Percentiles rank a stretch among this genome's conserved stretches.
Conservation (phyloP, 352 stramenopile genomes). For the Phytophthora pistaciae region DNA sequence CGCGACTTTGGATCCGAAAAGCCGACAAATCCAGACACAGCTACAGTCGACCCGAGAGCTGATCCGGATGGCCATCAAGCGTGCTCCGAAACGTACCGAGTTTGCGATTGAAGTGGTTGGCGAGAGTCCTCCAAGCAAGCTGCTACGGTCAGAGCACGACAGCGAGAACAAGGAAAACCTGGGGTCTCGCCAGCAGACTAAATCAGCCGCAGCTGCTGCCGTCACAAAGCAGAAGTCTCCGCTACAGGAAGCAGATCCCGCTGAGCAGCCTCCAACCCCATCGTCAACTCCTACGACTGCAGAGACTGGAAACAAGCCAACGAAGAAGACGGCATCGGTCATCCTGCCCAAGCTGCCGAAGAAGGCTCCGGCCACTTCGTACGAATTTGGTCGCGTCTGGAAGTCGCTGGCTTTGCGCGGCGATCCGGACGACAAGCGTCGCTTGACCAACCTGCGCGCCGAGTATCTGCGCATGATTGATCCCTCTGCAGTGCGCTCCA, state of each 20-base stretch:
- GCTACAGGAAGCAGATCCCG: neutral
- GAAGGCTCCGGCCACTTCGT: constrained; percentile 73
- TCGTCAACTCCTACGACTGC: neutral
- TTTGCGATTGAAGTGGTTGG: constrained; percentile 61
- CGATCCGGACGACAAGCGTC: constrained; percentile 31
- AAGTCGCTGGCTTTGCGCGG: constrained; percentile 66
- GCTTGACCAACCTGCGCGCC: constrained; percentile 50
- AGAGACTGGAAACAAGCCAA: neutral
- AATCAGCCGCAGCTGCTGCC: neutral
- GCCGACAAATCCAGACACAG: constrained; percentile 74
- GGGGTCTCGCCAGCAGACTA: constrained; percentile 5
- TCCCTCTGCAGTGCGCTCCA: constrained; percentile 35
- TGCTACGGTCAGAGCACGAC: constrained; percentile 4
- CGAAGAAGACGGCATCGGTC: constrained; percentile 7
- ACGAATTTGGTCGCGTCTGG: constrained; percentile 86
- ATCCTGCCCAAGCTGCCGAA: constrained; percentile 66
- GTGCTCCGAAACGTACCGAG: constrained; percentile 55
- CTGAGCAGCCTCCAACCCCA: neutral
- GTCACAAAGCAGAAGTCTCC: constrained; percentile 16
- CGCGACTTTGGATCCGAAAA: constrained; percentile 71
- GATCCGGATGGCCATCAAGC: constrained; percentile 74
- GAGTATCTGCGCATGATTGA: constrained; percentile 62
- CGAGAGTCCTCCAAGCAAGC: constrained; percentile 1
- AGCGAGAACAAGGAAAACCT: constrained; percentile 33
- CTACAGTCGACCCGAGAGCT: constrained; percentile 68